Evolutionary conservation across 192 early-diverging fungal species (phyloP).

Genomic region (Umbelopsis sp.): DNA sequence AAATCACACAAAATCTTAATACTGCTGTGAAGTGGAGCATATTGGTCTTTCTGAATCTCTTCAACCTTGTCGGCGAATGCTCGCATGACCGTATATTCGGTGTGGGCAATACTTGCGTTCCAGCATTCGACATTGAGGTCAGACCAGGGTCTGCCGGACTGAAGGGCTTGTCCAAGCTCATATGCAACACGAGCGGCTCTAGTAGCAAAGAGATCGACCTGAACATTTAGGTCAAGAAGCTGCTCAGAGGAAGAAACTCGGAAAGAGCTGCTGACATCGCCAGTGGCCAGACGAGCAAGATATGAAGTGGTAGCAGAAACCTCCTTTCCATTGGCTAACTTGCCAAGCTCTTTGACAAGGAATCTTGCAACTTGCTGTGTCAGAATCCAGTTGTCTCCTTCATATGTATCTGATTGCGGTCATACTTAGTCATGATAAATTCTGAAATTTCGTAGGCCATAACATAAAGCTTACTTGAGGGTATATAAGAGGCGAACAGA

Average conservation of each 20-base stretch:
- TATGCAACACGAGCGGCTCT: slow-evolving; percentile 67
- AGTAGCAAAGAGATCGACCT: slow-evolving; percentile 66
- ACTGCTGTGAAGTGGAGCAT: slow-evolving; percentile 28
- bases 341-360: slow-evolving; percentile 65
- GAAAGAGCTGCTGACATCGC: slow-evolving; percentile 30
- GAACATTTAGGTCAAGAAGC: slow-evolving; percentile 55
- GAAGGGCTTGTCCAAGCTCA: slow-evolving; percentile 58
- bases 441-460: neutral
- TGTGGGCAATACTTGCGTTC: slow-evolving; percentile 71
- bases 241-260: slow-evolving; percentile 23
- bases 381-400: slow-evolving; percentile 72
- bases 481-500: slow-evolving; percentile 61
- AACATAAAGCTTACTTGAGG: slow-evolving; percentile 55
- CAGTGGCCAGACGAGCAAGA: slow-evolving; percentile 33
- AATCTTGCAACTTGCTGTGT: slow-evolving; percentile 75
- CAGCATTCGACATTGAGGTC: slow-evolving; percentile 73
- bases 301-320: slow-evolving; percentile 39
- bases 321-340: slow-evolving; percentile 42
- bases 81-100: slow-evolving; percentile 69
- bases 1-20: slow-evolving; percentile 26
- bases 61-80: slow-evolving; percentile 57
- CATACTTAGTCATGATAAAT: neutral
- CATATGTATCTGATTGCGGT: slow-evolving; percentile 33
- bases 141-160: slow-evolving; percentile 62
- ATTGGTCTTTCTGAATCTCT: neutral